phyloP scores from a whole-genome alignment of 345 rosid species.

The Ceriops tagal region DNA sequence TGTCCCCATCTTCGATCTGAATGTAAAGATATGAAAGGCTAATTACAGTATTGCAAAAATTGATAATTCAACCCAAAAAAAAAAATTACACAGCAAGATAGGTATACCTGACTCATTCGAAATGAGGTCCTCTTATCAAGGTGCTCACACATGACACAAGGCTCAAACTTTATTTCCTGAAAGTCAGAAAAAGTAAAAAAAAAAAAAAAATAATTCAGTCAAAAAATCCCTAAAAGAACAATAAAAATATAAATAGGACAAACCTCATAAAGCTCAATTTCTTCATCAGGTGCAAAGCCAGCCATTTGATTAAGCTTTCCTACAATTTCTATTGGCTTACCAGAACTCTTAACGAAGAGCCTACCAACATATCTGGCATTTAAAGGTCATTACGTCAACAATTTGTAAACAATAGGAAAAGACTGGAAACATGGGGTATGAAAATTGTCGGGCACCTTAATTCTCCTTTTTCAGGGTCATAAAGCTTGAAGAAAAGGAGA shows the following conservation, averaged over 20 bases:
- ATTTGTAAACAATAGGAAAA: not conserved
- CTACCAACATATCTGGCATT: constrained; percentile 73
- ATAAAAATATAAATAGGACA: constrained; percentile 6
- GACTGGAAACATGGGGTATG: not conserved
- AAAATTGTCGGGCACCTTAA: constrained; percentile 49
- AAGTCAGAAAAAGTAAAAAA: not conserved
- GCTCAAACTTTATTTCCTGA: constrained; percentile 96
- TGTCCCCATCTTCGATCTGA: constrained; percentile 96
- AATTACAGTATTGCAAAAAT: not conserved
- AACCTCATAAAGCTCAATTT: constrained; percentile 91
- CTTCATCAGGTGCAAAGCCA: constrained; percentile 81
- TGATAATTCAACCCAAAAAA: not conserved
- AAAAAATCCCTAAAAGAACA: not conserved
- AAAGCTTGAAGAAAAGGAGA: constrained; percentile 85
- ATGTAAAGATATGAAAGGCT: constrained; percentile 7
- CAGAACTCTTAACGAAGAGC: constrained; percentile 70
- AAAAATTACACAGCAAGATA: not conserved
- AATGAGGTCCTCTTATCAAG: constrained; percentile 73
- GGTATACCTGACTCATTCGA: constrained; percentile 62
- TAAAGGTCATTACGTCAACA: constrained; percentile 24
- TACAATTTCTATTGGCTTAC: constrained; percentile 75
- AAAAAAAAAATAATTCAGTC: not conserved
- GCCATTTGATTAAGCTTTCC: constrained; percentile 81
- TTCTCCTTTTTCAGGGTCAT: constrained; percentile 74
- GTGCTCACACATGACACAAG: constrained; percentile 87